These are phyloP conservation scores for Thielaviopsis cerberus DNA, from an alignment of 2,329 filamentous ascomycete species.

Conservation along the genomic window DNA sequence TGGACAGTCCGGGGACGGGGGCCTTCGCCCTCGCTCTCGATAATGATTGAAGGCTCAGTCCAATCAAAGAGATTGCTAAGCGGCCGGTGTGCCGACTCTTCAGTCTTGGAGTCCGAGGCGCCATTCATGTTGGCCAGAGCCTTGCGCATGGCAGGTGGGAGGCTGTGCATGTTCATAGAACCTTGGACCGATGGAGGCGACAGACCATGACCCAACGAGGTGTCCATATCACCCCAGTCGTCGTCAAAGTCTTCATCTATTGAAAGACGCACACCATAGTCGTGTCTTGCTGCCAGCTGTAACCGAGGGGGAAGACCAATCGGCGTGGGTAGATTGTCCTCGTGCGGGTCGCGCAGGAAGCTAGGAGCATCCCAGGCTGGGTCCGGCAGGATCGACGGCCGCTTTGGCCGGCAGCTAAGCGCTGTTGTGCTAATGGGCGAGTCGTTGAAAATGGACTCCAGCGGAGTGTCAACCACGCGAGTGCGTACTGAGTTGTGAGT, in stretches of 20 bases:
- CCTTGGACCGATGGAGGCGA: slow-evolving; percentile 34
- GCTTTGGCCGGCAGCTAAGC: slow-evolving; percentile 3
- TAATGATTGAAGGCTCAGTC: slow-evolving; percentile 46
- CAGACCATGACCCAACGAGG: slow-evolving; percentile 34
- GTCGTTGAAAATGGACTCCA: slow-evolving; percentile 69
- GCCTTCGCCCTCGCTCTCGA: slow-evolving; percentile 40
- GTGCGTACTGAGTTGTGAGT: slow-evolving; percentile 50
- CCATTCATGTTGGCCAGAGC: slow-evolving; percentile 36
- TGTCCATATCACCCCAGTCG: slow-evolving; percentile 40
- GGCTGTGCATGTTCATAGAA: slow-evolving; percentile 33
- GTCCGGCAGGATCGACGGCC: slow-evolving; percentile 10
- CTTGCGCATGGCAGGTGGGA: slow-evolving; percentile 34
- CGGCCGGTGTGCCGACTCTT: slow-evolving; percentile 22
- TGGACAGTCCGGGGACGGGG: slow-evolving; percentile 56
- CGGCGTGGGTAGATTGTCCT: slow-evolving; percentile 37
- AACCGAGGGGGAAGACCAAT: slow-evolving; percentile 21
- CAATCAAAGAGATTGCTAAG: slow-evolving; percentile 61
- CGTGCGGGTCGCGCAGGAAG: slow-evolving; percentile 34
- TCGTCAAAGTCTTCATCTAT: slow-evolving; percentile 45
- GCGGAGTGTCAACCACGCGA: slow-evolving; percentile 48
- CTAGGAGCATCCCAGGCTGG: slow-evolving; percentile 11
- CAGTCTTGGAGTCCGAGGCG: slow-evolving; percentile 20
- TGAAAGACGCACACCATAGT: slow-evolving; percentile 25
- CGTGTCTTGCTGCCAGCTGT: slow-evolving; percentile 10
- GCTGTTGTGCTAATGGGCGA: slow-evolving; percentile 46